phyloP scores from a whole-genome alignment of 2,329 filamentous ascomycete species.

The Epichloe uncinata region DNA sequence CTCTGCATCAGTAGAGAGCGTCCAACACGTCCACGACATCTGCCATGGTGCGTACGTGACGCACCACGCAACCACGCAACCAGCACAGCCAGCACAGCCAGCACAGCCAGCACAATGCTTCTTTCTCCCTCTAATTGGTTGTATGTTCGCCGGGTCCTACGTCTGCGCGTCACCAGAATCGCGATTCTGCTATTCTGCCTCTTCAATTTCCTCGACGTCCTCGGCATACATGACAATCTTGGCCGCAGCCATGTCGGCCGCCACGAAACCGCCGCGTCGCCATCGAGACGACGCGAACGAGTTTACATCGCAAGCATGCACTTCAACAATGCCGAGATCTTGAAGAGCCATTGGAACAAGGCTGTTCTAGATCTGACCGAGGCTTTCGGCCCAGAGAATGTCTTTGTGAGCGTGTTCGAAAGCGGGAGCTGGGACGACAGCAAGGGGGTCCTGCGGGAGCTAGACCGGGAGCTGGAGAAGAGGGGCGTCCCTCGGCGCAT shows the following conservation, averaged over 20 bases:
- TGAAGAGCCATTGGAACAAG: constrained; percentile 48
- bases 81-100: too few species aligned
- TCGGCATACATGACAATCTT: constrained; percentile 24
- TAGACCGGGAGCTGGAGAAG: constrained; percentile 40
- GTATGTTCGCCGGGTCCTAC: constrained; percentile 24
- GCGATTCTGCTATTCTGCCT: constrained; percentile 21
- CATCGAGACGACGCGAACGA: constrained; percentile 20
- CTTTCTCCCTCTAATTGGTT: constrained; percentile 17
- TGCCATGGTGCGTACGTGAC: constrained; percentile 1
- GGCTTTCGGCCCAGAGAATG: constrained; percentile 46
- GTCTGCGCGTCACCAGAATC: constrained; percentile 21
- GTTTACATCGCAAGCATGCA: constrained; percentile 59
- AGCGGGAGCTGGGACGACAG: constrained; percentile 58
- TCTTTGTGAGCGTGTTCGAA: constrained; percentile 55
- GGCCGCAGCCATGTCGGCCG: constrained; percentile 14
- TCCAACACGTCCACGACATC: neutral
- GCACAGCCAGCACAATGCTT: constrained; percentile 12
- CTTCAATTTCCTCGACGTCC: constrained; percentile 25
- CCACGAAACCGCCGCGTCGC: constrained; percentile 5
- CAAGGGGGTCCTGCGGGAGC: constrained; percentile 43
- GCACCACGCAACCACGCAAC: neutral
- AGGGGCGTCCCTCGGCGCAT: constrained; percentile 42
- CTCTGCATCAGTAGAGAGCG: neutral
- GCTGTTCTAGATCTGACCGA: constrained; percentile 44
- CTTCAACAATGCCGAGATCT: constrained; percentile 50